Evolutionary conservation across 192 early-diverging fungal species (phyloP), one percentile per base, ranked within the genome.

Genomic region (Coemansia nantahalensis): DNA sequence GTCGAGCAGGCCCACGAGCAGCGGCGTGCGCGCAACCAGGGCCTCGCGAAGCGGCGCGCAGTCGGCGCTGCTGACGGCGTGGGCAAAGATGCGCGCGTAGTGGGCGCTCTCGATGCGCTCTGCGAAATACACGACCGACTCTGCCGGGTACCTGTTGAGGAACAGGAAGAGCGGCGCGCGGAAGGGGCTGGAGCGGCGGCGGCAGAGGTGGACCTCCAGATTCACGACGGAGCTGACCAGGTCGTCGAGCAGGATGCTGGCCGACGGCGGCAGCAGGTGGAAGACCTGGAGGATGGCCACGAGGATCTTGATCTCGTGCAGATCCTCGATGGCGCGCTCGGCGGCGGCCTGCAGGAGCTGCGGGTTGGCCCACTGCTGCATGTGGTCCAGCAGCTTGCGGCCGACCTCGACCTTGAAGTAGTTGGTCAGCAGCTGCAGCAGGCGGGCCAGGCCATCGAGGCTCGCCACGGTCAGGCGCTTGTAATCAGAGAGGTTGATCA

Each of bases 351-450:
- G 84, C 9, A 97, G 60, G 43, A 90, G 80, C 32, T 82, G 78
- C 10, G 93, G 91, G 34, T 90, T 90, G 26, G 94, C 92, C 94
- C 93, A 97, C 45, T 88, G 83, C 22, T 86, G 83, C 49, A 98
- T 71, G 65, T 99, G 97, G 63, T 99, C 95, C 18, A 99, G 62
- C 13, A 99, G 78, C 79, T 96, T 95, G 50, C 88, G 90, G n/a
- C 97, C 95, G 33, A 99, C 95, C 59, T 98, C 94, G 11, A 92
- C 90, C 60, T 96, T 98, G 77, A 99, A 99, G 65, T 97, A 99
- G 67, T 90, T 97, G 19, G 91, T 93, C 50, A 99, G 62, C 0
- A 99, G 79, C 64, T 95, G 88, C 13, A 98, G 65, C 38, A 99
- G 70, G 4, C 95, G 87, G 5, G 93, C 94, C 30, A 99, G 71